Evolutionary conservation across 495 filamentous ascomycete species (phyloP), one percentile per base, ranked within the genome.

Genomic region (Hypoxylon lienhwacheense): DNA sequence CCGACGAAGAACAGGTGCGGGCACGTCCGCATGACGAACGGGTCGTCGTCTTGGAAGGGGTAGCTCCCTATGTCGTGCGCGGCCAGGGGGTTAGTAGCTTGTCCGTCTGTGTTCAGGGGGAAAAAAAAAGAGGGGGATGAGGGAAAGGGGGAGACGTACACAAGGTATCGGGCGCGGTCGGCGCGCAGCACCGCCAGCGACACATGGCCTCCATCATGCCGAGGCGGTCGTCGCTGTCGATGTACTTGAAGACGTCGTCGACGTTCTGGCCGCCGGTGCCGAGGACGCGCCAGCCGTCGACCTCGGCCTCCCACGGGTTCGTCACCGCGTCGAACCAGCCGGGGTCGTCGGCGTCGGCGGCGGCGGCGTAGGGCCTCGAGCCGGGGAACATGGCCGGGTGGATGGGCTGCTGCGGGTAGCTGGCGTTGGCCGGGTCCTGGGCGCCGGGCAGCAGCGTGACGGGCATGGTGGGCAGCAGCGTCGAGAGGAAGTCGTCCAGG

Each of bases 161-260:
- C 47, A 98, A 67, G 2, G 93, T 99, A 71, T 99, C 93, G 1
- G 93, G 93, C 3, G 95, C 95, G 1, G 93, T 98, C 10, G 93
- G 93, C n/a, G 92, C 92, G 45, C 81, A 81, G 68, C 87, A 87
- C 46, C 92, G 79, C 95, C 95, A 98, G 53, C 89, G 80, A 54
- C 96, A 80, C 79, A 93, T 87, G 31, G 83, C 82, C 71, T 97
- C 93, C 85, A 96, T 90, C 77, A 97, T 86, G 22, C 84, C 85
- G 26, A 97, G 54, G 29, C 89, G 68, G 51, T 88, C 84, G 11
- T 90, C 82, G 16, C 81, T 81, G 28, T 84, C 81, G 14, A 97
- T 78, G 59, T 97, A 97, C 59, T 93, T 91, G 66, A 88, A 88
- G 6, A 97, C 80, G 70, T 99, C 93, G 61, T 97, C 90, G 0